Evolutionary conservation across 2,329 filamentous ascomycete species (phyloP).

Genomic region (Juglanconis oblonga): DNA sequence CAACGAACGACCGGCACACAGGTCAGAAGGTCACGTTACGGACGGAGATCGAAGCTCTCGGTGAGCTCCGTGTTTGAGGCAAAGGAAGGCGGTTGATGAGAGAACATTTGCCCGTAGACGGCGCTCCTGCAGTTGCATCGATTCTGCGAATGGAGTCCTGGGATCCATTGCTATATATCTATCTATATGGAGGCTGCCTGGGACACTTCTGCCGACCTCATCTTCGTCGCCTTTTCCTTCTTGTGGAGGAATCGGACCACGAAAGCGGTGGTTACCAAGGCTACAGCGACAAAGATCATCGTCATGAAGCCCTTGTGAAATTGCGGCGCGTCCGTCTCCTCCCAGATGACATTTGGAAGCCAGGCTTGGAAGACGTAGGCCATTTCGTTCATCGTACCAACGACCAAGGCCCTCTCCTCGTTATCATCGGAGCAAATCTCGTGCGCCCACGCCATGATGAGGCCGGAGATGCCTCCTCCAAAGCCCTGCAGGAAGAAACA

Average conservation of each 20-base stretch:
- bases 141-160: background rate
- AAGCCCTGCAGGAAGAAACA: conserved; percentile 57
- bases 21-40: too few relatives aligned
- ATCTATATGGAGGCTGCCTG: background rate
- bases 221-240: background rate
- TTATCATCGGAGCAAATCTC: conserved; percentile 51
- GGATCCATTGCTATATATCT: too few relatives aligned
- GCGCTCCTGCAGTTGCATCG: too few relatives aligned
- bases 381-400: conserved; percentile 66
- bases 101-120: too few relatives aligned
- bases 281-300: conserved; percentile 6
- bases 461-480: conserved; percentile 43
- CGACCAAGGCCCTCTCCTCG: conserved; percentile 64
- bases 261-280: background rate
- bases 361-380: conserved; percentile 69
- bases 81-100: too few relatives aligned
- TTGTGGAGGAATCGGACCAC: conserved; percentile 4
- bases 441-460: conserved; percentile 47
- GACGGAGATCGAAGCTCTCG: too few relatives aligned
- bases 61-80: too few relatives aligned
- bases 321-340: conserved; percentile 57
- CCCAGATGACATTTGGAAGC: conserved; percentile 65
- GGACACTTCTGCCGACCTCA: background rate
- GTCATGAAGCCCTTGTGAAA: conserved; percentile 13
- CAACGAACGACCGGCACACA: too few relatives aligned